Conservation (phyloP, 83 land plant genomes). For the Larix sibirica region DNA sequence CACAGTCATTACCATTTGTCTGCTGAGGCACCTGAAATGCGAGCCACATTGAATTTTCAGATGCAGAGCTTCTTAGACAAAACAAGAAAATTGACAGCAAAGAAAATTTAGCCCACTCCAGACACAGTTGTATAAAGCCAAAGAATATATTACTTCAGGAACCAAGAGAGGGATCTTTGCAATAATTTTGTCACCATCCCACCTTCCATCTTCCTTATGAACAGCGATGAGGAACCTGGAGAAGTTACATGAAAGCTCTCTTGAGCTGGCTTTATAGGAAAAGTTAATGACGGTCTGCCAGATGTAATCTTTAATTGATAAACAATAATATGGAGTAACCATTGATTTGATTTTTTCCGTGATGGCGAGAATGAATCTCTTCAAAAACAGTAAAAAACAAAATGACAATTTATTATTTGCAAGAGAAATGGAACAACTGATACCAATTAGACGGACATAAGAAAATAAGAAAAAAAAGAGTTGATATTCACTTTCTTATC, state of each 20-base stretch:
- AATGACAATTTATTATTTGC: background rate
- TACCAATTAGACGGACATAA: background rate
- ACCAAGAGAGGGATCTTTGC: slow-evolving; percentile 41
- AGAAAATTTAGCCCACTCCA: background rate
- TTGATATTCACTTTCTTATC: slow-evolving; percentile 37
- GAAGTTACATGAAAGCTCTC: background rate
- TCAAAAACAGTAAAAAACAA: background rate
- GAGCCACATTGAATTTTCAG: background rate
- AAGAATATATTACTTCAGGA: slow-evolving; percentile 22
- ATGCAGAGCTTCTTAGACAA: background rate
- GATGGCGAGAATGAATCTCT: background rate
- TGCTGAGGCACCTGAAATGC: slow-evolving; percentile 43
- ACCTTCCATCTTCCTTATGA: slow-evolving; percentile 25
- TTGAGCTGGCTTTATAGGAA: background rate
- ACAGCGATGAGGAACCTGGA: slow-evolving; percentile 45
- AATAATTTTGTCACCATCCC: slow-evolving; percentile 21
- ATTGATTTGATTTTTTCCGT: background rate
- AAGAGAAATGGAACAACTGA: background rate
- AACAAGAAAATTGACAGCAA: background rate
- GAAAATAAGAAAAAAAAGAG: background rate
- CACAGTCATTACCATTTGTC: slow-evolving; percentile 48
- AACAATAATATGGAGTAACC: background rate
- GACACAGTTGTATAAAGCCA: background rate
- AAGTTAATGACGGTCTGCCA: no score
- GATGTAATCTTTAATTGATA: background rate